A percentile compares a stretch with the other conserved stretches of the same genome.
Evolutionary conservation across 495 filamentous ascomycete species (phyloP).

Genomic region (Xylaria intraflava): DNA sequence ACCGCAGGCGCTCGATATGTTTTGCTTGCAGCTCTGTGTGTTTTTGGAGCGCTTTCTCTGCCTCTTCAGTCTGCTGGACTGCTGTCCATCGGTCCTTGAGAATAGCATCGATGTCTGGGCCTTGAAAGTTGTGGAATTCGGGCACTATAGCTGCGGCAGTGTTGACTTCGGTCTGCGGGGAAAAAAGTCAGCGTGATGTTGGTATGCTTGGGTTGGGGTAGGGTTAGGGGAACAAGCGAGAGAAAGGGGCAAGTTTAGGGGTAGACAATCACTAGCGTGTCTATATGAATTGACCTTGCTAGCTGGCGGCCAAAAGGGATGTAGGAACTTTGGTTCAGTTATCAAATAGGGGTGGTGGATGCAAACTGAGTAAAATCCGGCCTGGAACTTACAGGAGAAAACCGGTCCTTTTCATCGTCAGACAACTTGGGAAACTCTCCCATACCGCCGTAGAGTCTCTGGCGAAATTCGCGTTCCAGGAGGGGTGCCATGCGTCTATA

Average conservation of each 20-base stretch:
- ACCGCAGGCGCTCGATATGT: not conserved
- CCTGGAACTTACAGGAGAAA: constrained; percentile 2
- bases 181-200: too few species aligned
- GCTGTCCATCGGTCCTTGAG: not conserved
- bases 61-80: not conserved
- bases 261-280: not conserved
- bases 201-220: not conserved
- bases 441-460: constrained; percentile 1
- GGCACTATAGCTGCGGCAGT: not conserved
- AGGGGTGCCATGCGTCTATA: constrained; percentile 23
- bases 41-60: not conserved
- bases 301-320: too few species aligned
- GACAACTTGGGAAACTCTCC: not conserved
- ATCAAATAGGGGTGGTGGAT: too few species aligned
- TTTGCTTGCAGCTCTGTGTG: not conserved
- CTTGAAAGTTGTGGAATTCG: not conserved
- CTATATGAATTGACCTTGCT: too few species aligned
- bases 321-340: too few species aligned
- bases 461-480: constrained; percentile 6
- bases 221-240: not conserved
- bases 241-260: not conserved
- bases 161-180: constrained; percentile 1
- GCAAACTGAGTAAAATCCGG: not conserved
- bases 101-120: not conserved
- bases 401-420: not conserved